Percentiles rank a stretch among this genome's conserved stretches.
These are phyloP conservation scores for Linderniella brevidens DNA, from an alignment of 257 asterid species.

Conservation along the genomic window DNA sequence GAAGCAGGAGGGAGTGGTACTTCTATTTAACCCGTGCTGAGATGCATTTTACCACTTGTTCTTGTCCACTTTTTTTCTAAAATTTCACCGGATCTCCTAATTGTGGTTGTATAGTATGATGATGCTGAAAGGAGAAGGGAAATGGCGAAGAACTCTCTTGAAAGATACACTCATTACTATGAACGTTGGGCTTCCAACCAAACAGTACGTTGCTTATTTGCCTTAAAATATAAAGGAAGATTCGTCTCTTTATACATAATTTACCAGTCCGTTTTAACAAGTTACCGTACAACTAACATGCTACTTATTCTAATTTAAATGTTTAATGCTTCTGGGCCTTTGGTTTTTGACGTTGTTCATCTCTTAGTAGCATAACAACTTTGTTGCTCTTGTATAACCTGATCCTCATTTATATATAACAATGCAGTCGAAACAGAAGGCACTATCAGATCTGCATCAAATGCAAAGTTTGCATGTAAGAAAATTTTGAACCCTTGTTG, in stretches of 20 bases:
- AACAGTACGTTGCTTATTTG: conserved; percentile 34
- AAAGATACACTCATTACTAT: conserved; percentile 94
- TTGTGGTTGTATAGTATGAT: conserved; percentile 51
- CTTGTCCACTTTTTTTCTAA: conserved; percentile 3
- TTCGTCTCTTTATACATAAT: too few species aligned
- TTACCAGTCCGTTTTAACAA: too few species aligned
- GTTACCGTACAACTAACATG: too few species aligned
- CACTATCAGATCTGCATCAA: background rate
- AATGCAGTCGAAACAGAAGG: conserved; percentile 25
- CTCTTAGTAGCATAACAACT: background rate
- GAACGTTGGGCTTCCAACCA: conserved; percentile 99
- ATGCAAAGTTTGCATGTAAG: conserved; percentile 59
- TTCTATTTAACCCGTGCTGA: background rate
- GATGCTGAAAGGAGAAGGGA: conserved; percentile 93
- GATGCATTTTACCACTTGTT: conserved; percentile 2
- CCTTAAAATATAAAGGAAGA: background rate
- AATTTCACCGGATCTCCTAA: conserved; percentile 8
- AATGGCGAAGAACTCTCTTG: conserved; percentile 98
- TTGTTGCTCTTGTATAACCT: background rate
- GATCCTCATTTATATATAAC: background rate
- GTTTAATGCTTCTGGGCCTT: too few species aligned
- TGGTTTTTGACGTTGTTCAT: background rate
- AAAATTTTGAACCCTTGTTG: background rate
- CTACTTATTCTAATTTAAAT: too few species aligned
- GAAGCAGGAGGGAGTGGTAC: conserved; percentile 93